Conservation (phyloP, 2,329 filamentous ascomycete genomes). For the Aspergillus flavus region DNA sequence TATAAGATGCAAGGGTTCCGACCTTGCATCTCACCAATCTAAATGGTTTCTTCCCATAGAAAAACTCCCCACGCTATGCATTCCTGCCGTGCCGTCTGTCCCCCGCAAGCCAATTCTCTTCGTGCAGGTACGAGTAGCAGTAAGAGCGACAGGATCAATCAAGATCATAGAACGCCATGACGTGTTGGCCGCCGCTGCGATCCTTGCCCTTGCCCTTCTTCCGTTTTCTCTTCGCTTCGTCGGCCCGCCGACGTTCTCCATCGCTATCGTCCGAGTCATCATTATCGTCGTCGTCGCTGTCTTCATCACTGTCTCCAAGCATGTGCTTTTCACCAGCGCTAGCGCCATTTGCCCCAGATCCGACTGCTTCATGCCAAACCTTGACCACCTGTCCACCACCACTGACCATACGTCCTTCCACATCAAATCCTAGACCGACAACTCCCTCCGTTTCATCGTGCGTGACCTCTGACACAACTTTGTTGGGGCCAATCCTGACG, state of each 20-base stretch:
- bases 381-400: slow-evolving; percentile 85
- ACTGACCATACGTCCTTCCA: slow-evolving; percentile 81
- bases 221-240: slow-evolving; percentile 50
- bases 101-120: neutral
- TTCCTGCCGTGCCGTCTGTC: neutral
- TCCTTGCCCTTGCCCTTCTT: slow-evolving; percentile 50
- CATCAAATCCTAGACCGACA: slow-evolving; percentile 79
- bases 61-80: neutral
- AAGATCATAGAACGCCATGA: slow-evolving; percentile 47
- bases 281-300: slow-evolving; percentile 36
- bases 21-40: neutral
- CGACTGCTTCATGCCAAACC: slow-evolving; percentile 77
- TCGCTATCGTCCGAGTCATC: slow-evolving; percentile 52
- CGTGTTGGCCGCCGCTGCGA: slow-evolving; percentile 39
- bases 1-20: neutral
- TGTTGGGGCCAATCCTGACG: slow-evolving; percentile 72
- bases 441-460: slow-evolving; percentile 91
- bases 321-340: slow-evolving; percentile 37
- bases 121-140: slow-evolving; percentile 14
- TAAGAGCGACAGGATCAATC: slow-evolving; percentile 37
- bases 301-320: slow-evolving; percentile 48
- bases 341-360: slow-evolving; percentile 52
- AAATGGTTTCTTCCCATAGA: neutral
- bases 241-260: slow-evolving; percentile 42
- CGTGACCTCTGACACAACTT: slow-evolving; percentile 67